Conservation (phyloP, 1,284 basidiomycete species). For the Boletellus deceptivus region DNA sequence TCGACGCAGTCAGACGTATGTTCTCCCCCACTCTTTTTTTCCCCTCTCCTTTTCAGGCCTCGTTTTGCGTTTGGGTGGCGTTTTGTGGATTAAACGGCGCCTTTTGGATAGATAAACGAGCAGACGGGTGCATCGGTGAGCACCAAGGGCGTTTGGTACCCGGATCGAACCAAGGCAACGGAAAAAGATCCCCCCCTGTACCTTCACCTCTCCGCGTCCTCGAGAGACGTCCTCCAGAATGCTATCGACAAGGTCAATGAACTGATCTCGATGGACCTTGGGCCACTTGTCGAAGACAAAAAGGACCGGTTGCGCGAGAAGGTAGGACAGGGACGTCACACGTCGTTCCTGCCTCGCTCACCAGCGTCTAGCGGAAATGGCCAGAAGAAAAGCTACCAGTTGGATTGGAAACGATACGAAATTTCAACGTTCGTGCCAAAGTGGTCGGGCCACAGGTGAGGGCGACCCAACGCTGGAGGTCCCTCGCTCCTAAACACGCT, state of each 20-base stretch:
- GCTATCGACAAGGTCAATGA: slow-evolving; percentile 87
- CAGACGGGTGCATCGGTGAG: slow-evolving; percentile 88
- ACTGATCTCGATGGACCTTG: slow-evolving; percentile 81
- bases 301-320: slow-evolving; percentile 61
- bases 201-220: slow-evolving; percentile 87
- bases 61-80: not conserved
- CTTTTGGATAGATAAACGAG: slow-evolving; percentile 69
- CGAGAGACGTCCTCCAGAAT: slow-evolving; percentile 75
- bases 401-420: slow-evolving; percentile 84
- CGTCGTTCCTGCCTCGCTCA: slow-evolving; percentile 2
- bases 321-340: slow-evolving; percentile 33
- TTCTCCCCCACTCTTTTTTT: slow-evolving; percentile 15
- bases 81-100: slow-evolving; percentile 3
- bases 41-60: not conserved
- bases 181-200: slow-evolving; percentile 94
- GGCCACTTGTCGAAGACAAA: slow-evolving; percentile 86
- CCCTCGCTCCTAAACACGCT: not conserved
- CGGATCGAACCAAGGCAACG: slow-evolving; percentile 84
- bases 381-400: slow-evolving; percentile 92
- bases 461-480: slow-evolving; percentile 11
- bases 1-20: slow-evolving; percentile 87
- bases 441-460: slow-evolving; percentile 90
- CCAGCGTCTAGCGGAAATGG: slow-evolving; percentile 75
- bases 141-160: slow-evolving; percentile 94
- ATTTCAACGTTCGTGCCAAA: slow-evolving; percentile 97